A percentile compares a stretch with the other conserved stretches of the same genome.
phyloP scores from a whole-genome alignment of 1,284 basidiomycete genomes.

The Entoloma clypeatum region DNA sequence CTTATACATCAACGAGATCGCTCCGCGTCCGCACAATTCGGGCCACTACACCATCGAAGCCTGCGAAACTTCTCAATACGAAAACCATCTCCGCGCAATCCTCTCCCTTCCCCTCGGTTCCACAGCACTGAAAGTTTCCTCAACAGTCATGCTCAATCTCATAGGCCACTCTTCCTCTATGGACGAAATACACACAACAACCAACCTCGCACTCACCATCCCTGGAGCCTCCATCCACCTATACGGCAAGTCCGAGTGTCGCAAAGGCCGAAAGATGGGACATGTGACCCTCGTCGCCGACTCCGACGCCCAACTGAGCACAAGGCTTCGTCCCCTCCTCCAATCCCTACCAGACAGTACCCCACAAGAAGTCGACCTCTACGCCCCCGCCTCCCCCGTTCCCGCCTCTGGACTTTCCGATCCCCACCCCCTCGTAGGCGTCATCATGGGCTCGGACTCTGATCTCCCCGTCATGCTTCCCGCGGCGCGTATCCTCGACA shows the following conservation, averaged over 20 bases:
- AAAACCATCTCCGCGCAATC: slow-evolving; percentile 97
- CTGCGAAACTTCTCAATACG: slow-evolving; percentile 94
- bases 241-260: slow-evolving; percentile 90
- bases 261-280: slow-evolving; percentile 96
- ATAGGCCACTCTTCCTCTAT: slow-evolving; percentile 75
- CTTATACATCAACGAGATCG: slow-evolving; percentile 94
- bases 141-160: slow-evolving; percentile 93
- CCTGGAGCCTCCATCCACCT: slow-evolving; percentile 86
- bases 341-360: slow-evolving; percentile 55
- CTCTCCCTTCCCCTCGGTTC: slow-evolving; percentile 88
- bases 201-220: slow-evolving; percentile 53
- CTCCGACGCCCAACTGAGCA: slow-evolving; percentile 74
- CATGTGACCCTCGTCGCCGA: slow-evolving; percentile 90
- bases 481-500: slow-evolving; percentile 81
- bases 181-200: slow-evolving; percentile 54
- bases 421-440: slow-evolving; percentile 78
- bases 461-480: slow-evolving; percentile 92
- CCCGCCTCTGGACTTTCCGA: slow-evolving; percentile 57
- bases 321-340: slow-evolving; percentile 70
- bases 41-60: slow-evolving; percentile 99
- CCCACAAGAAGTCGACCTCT: slow-evolving; percentile 47
- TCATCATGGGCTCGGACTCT: slow-evolving; percentile 99
- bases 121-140: slow-evolving; percentile 84
- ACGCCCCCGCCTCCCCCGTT: slow-evolving; percentile 46
- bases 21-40: slow-evolving; percentile 98